Base-by-base conservation (phyloP, 2,329 filamentous ascomycete genomes). In the Thermoascus crustaceus region DNA sequence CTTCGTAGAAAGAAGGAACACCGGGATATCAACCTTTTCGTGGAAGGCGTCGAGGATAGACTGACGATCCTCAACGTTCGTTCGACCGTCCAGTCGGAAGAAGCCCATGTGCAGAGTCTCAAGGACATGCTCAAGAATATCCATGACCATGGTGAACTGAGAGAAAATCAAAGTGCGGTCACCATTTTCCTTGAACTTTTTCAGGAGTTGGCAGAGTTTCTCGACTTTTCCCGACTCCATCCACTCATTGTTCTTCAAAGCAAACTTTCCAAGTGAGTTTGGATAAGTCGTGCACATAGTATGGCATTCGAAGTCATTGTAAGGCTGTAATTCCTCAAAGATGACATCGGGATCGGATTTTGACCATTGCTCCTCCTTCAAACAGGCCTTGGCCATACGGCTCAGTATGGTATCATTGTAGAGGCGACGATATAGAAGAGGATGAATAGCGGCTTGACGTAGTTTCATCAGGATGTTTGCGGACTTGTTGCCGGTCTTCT, bases 1-100 rank as follows among this genome's bases (percentile, higher is more conserved):
- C 41, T 87, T 89, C 0, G 91, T 98, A 1, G 85, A 91, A 4
- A 98, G 75, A 45, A 98, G 74, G 60, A 98, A 98, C 0, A 93
- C 87, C 0, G 87, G 82, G 34, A 96, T 94, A 2, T 73, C 70
- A 1, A 72, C 64, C 52, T 94, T 76, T 2, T 75, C 65, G 49
- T 86, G 82, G 69, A 94, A 98, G 27, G 82, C 73, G 59, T 98
- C 84, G 47, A 96, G 87, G 44, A 95, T 75, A 3, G 80, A 76
- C 60, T 96, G 91, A 6, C 91, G 82, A 38, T 86, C 79, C 10
- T 80, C 72, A 35, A 95, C 89, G 30, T 78, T 78, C 5, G 87
- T 95, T 7, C 71, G 75, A 31, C 91, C 91, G 53, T 94, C 87
- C 9, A 98, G 72, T n/a, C 88, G 79, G 46, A 85, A 83, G 58